Base-by-base conservation (phyloP, 108 stramenopile species). In the Discostella stelligeroides region DNA sequence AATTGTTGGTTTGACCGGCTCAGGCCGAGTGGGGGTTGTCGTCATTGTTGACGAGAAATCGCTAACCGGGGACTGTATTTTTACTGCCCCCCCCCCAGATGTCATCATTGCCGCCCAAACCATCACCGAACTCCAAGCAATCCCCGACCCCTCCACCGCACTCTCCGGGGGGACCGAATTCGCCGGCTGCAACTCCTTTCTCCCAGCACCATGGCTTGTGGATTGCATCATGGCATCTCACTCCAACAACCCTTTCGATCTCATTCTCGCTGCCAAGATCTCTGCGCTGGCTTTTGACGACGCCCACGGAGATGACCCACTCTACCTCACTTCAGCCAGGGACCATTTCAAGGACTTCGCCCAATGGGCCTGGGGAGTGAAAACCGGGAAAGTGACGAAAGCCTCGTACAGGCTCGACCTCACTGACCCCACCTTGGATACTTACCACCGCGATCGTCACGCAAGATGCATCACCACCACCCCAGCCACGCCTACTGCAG, bases 331-430 rank as follows among this genome's bases (percentile, higher is more conserved):
- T 0, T 1, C 6, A 1, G 14, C 55, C 7, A 7, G 0, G 0
- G 14, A 13, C 5, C 55, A 56, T 30, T 14, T 27, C 1, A 30
- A 37, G 5, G 30, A 34, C 37, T 56, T 56, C 30, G 15, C 37
- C 0, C 29, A n/a, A 6, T 56, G 55, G 55, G 30, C 55, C 0
- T 56, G 55, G 55, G 55, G 34, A 56, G 55, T 56, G 15, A 37
- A 14, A 30, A 18, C 30, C 8, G 55, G 34, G 1, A 6, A 30
- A 6, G 14, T 56, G 0, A 6, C 1, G 8, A 55, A 25, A 1
- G 1, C 4, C 24, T 7, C 25, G 1, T 15, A 55, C 54, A 24
- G 25, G 28, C 28, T 14, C 2, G 55, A 56, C 13, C 30, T 38
- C 34, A 38, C 12, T 7, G 1, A 18, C 30, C 30, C 17, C 28